These are phyloP conservation scores for Malus fusca DNA, from an alignment of 306 rosid genomes.

Conservation along the genomic window DNA sequence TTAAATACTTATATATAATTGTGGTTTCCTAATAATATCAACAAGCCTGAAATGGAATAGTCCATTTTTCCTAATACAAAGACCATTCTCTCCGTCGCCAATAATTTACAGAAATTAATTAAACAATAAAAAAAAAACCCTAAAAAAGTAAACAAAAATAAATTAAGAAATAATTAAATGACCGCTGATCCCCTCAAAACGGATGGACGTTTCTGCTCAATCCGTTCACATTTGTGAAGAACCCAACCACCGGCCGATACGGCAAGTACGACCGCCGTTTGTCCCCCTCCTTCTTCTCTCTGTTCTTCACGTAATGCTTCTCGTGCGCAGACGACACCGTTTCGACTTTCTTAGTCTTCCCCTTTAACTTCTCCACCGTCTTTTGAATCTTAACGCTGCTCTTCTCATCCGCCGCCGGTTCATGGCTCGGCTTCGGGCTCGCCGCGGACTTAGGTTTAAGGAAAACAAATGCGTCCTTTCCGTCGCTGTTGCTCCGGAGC, in stretches of 20 bases:
- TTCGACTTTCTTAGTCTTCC: conserved; percentile 4
- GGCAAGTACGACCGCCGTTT: conserved; percentile 76
- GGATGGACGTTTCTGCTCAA: conserved; percentile 73
- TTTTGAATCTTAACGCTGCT: not conserved
- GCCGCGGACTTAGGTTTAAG: conserved; percentile 22
- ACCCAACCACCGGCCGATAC: conserved; percentile 63
- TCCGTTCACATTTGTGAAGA: conserved; percentile 54
- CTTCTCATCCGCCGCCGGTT: not conserved
- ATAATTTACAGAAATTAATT: conserved; percentile 20
- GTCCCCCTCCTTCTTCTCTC: conserved; percentile 57
- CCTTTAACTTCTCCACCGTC: not conserved
- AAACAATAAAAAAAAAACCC: not conserved
- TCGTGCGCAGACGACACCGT: conserved; percentile 54
- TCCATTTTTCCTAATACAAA: not conserved
- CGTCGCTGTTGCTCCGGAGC: conserved; percentile 72
- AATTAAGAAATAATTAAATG: not conserved
- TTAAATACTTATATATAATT: not conserved
- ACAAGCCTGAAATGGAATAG: not conserved
- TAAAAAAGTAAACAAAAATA: not conserved
- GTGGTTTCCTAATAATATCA: not conserved
- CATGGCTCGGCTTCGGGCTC: not conserved
- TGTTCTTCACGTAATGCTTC: conserved; percentile 50
- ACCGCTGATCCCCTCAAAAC: conserved; percentile 15
- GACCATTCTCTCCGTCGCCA: not conserved
- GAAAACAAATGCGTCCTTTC: conserved; percentile 71